These are phyloP conservation scores for Daldinia vernicosa DNA, from an alignment of 495 filamentous ascomycete genomes.

Conservation along the genomic window DNA sequence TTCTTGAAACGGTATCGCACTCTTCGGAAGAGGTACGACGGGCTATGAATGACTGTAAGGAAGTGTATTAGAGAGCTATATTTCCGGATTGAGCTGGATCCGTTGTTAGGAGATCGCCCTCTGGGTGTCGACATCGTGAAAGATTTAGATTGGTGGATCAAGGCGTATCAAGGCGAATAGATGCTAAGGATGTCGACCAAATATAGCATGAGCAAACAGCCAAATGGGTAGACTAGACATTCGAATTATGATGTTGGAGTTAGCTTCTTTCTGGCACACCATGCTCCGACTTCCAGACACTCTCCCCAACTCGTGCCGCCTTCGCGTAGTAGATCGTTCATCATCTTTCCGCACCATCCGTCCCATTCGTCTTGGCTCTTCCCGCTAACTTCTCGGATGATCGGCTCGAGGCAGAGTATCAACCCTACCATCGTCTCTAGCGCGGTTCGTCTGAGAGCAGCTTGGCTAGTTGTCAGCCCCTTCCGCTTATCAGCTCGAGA, in stretches of 20 bases:
- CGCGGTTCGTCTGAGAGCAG: slow-evolving; percentile 78
- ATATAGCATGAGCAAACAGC: slow-evolving; percentile 11
- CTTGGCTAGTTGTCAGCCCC: slow-evolving; percentile 73
- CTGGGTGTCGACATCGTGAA: slow-evolving; percentile 10
- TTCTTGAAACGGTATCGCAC: slow-evolving; percentile 94
- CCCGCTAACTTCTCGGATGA: slow-evolving; percentile 80
- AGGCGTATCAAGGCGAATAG: slow-evolving; percentile 15
- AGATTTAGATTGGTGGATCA: slow-evolving; percentile 22
- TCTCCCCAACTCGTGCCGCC: slow-evolving; percentile 84
- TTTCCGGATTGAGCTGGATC: slow-evolving; percentile 2
- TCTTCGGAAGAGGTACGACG: slow-evolving; percentile 82
- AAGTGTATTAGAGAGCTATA: neutral
- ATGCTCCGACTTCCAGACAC: slow-evolving; percentile 92
- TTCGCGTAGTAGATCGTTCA: slow-evolving; percentile 79
- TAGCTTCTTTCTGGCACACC: slow-evolving; percentile 81
- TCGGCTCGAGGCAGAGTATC: slow-evolving; percentile 86
- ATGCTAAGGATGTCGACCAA: slow-evolving; percentile 29
- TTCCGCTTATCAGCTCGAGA: slow-evolving; percentile 40
- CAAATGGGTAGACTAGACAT: slow-evolving; percentile 13
- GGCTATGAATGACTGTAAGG: slow-evolving; percentile 15
- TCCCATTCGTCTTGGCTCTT: slow-evolving; percentile 95
- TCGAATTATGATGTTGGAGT: slow-evolving; percentile 22
- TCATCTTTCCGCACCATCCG: slow-evolving; percentile 87
- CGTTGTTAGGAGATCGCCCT: slow-evolving; percentile 13
- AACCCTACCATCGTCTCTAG: slow-evolving; percentile 83